Base-by-base conservation (phyloP, 2,329 filamentous ascomycete genomes). In the Neoarthrinium moseri region DNA sequence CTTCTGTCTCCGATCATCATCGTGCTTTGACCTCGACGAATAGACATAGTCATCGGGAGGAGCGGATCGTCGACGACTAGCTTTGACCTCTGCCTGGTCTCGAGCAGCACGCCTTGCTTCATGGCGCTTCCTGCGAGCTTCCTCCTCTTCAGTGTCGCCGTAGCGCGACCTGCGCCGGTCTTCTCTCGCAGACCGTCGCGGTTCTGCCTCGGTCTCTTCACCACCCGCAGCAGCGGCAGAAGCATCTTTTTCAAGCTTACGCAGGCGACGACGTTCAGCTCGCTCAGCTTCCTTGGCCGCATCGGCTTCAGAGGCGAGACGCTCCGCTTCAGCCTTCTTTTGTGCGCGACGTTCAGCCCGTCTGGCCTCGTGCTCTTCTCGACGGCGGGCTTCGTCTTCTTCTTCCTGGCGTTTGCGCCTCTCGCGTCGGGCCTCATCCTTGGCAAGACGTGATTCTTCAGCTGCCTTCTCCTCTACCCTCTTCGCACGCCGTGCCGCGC, bases 401-500 rank as follows among this genome's bases (percentile, higher is more conserved):
- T 79, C 78, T 46, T 83, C 80, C 34, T 77, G 74, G 46, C 68
- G 74, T 40, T 74, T 73, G 29, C 75, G 77, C 32, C 75, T 73
- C 50, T 83, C 78, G 23, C 77, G 75, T 6, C 78, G 71, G 17
- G 73, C 70, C 35, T 80, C 79, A 13, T 84, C 80, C 53, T 80
- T 81, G 6, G 71, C 72, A 23, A 71, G 72, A 36, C 78, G 78
- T 5, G 76, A 70, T 40, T 85, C 82, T 44, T 84, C 78, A 44
- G 61, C 66, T 6, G 70, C 73, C 36, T 66, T 72, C 20, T 80
- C 74, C 46, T 83, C 79, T 2, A 77, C 74, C 13, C 75, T 77
- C 42, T 73, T 77, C 2, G 80, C 75, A 46, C 77, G 78, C n/a
- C 84, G 80, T 46, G 82, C 81, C 23, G 80, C 81, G 35, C 76